phyloP scores from a whole-genome alignment of 345 rosid genomes.

The Eutrema japonicum region DNA sequence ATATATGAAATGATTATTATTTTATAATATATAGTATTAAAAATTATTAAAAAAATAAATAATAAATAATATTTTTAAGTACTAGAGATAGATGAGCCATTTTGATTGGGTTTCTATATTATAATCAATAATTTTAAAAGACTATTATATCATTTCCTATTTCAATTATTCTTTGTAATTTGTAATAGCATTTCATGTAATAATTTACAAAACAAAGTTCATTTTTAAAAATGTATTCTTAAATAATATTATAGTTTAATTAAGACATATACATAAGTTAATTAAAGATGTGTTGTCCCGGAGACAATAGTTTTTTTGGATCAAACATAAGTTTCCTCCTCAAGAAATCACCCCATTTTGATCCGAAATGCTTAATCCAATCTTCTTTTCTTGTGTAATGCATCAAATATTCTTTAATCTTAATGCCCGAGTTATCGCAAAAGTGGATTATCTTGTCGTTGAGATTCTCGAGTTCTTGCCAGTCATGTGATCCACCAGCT shows the following conservation, averaged over 20 bases:
- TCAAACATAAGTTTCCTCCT: slow-evolving; percentile 69
- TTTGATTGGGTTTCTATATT: too few species aligned
- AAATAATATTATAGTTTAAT: background rate
- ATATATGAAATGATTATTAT: too few species aligned
- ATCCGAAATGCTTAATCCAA: slow-evolving; percentile 77
- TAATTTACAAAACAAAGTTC: too few species aligned
- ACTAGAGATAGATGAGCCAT: too few species aligned
- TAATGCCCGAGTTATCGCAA: slow-evolving; percentile 61
- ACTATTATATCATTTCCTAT: too few species aligned
- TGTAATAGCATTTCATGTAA: too few species aligned
- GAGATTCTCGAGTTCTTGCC: slow-evolving; percentile 60
- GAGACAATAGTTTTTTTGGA: slow-evolving; percentile 75
- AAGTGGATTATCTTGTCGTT: slow-evolving; percentile 59
- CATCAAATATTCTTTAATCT: slow-evolving; percentile 74
- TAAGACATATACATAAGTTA: background rate
- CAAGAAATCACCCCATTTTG: slow-evolving; percentile 70
- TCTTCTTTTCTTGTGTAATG: slow-evolving; percentile 50
- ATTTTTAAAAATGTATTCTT: too few species aligned
- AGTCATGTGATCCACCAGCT: slow-evolving; percentile 57
- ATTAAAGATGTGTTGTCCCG: slow-evolving; percentile 80
- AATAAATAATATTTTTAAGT: too few species aligned
- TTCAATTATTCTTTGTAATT: too few species aligned
- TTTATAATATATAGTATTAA: too few species aligned
- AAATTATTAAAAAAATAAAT: too few species aligned
- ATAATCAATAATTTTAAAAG: too few species aligned